Evolutionary conservation across 2,329 filamentous ascomycete genomes (phyloP), one percentile per base, ranked within the genome.

Genomic region (Exutisphaerella laricina): DNA sequence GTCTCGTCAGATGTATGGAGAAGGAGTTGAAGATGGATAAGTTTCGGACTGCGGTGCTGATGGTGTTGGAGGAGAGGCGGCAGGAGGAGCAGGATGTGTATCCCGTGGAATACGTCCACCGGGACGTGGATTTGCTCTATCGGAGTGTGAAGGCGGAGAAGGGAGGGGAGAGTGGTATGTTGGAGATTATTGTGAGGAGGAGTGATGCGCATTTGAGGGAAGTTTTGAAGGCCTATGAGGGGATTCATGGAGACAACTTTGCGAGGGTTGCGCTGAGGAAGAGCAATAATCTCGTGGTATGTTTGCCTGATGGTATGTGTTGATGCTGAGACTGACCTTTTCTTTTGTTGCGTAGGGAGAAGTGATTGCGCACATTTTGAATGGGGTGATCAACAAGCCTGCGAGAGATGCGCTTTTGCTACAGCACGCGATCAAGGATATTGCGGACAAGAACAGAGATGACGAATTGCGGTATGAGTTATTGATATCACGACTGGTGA

Each of bases 11-110:
- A 57, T 96, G 89, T 66, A 94, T 97, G 85, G 84, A 85, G 61
- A 85, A 83, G 36, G 92, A 98, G 67, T 74, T 98, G 26, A 90
- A 89, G 59, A 88, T 92, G 50, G 89, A 97, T 67, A 97, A 97
- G 67, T 98, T 97, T 70, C 88, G 94, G 50, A 83, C 81, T 51
- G 89, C 89, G 0, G 81, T 98, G 3, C 61, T 97, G 46, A 73
- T 88, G 60, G 88, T 85, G 5, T 74, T 98, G 1, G 88, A 95
- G 44, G 88, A 85, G 63, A 72, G 79, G 43, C 71, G 88, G 8
- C 92, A 95, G 78, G 85, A 92, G 53, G 89, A 97, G 51, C 73
- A 71, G 14, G 84, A 88, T 37, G 55, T 65, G 0, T 72, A 68
- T 59, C 72, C 75, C 1, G 51, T 82, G 4, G 82, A 90, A 53